Base-by-base conservation (phyloP, 176 grass and related monocot species). In the Eleusine coracana region DNA sequence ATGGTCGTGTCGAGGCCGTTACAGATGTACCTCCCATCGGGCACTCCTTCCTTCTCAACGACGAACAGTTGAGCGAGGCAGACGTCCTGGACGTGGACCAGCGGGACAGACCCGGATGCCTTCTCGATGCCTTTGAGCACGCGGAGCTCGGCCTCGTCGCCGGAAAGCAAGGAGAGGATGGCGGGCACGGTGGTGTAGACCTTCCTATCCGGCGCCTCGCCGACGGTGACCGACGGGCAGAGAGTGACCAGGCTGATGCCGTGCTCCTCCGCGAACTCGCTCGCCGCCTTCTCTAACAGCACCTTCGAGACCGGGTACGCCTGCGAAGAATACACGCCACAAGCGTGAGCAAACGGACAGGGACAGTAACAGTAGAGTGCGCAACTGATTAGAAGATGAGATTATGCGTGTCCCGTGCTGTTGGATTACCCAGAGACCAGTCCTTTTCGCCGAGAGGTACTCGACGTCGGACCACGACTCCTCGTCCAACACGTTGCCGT, bases 221-320 rank as follows among this genome's bases (percentile, higher is more conserved):
- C 90, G 4, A 85, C 73, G 1, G 68, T 67, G 16, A 89, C 25
- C 18, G 65, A 69, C 0, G 90, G 90, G 75, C 84, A 83, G 18
- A 92, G 68, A 2, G 81, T 89, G 42, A 81, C 66, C 16, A 89
- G 78, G 67, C 68, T 69, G 16, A 92, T 2, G 60, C 73, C 31
- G 8, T 87, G 68, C 51, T 87, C 82, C 66, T 14, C 6, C 10
- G 83, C 78, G 58, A 89, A 87, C 21, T 66, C 39, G 27, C 3
- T 6, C 14, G 87, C 87, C 13, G 34, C 90, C 62, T 81, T 83
- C 87, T 92, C 90, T 1, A 74, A 0, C 0, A 92, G n/a, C 40
- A 82, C 85, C 72, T 92, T 92, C 0, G 90, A 92, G 5, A 92
- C 70, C 2, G 77, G 17, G 58, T 92, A 92, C 51, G 77, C 59